Conservation (phyloP, 2,329 filamentous ascomycete genomes). For the Ophiosphaerella narmari region DNA sequence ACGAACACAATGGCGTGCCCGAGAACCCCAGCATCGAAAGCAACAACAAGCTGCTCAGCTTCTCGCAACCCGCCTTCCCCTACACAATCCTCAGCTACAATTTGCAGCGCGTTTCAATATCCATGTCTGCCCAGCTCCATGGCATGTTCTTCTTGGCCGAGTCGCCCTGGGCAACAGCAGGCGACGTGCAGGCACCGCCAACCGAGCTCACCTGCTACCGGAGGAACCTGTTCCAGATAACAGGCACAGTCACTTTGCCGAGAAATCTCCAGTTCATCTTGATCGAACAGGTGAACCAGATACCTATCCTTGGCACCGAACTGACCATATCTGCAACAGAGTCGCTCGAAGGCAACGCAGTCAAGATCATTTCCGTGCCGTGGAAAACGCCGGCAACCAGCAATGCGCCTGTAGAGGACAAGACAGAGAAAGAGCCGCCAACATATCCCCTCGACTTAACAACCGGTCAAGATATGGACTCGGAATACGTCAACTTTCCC, state of each 20-base stretch:
- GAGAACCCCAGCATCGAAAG: conserved; percentile 65
- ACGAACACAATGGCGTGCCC: conserved; percentile 51
- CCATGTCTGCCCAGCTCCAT: conserved; percentile 76
- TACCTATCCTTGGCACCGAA: conserved; percentile 81
- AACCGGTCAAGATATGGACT: conserved; percentile 70
- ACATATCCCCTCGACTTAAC: conserved; percentile 74
- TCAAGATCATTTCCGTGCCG: conserved; percentile 93
- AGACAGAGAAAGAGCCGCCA: conserved; percentile 82
- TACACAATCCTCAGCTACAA: conserved; percentile 69
- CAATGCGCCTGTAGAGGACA: conserved; percentile 68
- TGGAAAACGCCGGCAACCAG: conserved; percentile 94
- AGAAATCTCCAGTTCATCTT: conserved; percentile 78
- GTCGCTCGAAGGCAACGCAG: conserved; percentile 88
- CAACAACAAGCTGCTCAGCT: conserved; percentile 62
- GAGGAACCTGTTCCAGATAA: conserved; percentile 94
- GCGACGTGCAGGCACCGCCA: conserved; percentile 60
- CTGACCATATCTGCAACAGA: conserved; percentile 90
- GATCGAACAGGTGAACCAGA: conserved; percentile 80
- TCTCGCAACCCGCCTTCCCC: conserved; percentile 54
- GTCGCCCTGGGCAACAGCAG: conserved; percentile 68
- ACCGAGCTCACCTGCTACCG: conserved; percentile 94
- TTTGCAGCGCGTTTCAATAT: conserved; percentile 64
- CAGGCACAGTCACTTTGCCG: conserved; percentile 82
- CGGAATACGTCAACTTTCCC: conserved; percentile 86
- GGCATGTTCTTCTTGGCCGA: conserved; percentile 90